Base-by-base conservation (phyloP, 176 grass and related monocot genomes). In the Eleusine coracana region DNA sequence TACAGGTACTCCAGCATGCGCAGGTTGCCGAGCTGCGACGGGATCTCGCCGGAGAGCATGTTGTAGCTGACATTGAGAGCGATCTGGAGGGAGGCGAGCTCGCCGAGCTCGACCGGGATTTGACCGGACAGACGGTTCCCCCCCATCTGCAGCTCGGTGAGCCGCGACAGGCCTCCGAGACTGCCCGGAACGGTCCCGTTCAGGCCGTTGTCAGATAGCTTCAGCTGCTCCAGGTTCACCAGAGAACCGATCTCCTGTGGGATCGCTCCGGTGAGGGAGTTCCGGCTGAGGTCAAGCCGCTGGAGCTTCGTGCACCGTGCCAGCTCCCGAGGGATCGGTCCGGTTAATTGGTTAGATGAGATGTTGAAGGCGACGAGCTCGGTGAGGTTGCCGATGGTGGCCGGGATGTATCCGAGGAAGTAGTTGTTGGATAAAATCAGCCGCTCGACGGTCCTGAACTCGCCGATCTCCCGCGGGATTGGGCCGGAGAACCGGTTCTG, bases 341-440 rank as follows among this genome's bases (percentile, higher is more conserved):
- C 93, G 0, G 64, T 88, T 66, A 99, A 77, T 74, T 87, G 87
- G 80, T 99, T 99, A 0, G 97, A 99, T 10, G 97, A 99, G 79
- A 96, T 75, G 68, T 96, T 96, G 89, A 99, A 99, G 91, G 84
- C 92, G 15, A 99, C 97, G 68, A 99, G 97, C 75, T 95, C 73
- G 0, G 78, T 83, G 29, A 99, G 71, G 58, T 99, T 83, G 44
- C 91, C 97, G 76, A 99, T 88, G 68, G 87, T 27, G 61, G 89
- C 65, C 59, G 97, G 91, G 10, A 99, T 80, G 56, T 93, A 74
- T 67, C 97, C 93, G 0, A 90, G 80, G 75, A 99, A 99, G 85
- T 92, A 96, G 79, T 99, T 99, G 18, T 73, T 68, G 62, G 93
- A 96, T 77, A 99, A 74, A 56, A 99, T 84, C 27, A 96, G 74